phyloP scores from a whole-genome alignment of 2,329 filamentous ascomycete genomes.

The Botryotinia narcissicola region DNA sequence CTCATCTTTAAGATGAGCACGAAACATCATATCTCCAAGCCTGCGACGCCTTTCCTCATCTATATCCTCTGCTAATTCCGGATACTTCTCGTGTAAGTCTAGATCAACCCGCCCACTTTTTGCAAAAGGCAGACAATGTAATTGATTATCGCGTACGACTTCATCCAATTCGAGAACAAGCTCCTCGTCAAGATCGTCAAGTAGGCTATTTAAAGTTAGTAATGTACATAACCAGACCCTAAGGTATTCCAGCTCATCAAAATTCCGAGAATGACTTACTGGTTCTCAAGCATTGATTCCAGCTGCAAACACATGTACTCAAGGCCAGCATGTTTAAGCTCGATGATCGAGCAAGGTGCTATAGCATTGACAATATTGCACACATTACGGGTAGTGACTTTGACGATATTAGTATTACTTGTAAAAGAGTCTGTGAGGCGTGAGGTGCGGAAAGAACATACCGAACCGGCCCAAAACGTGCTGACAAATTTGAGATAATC shows the following conservation, averaged over 20 bases:
- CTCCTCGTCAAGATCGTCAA: conserved; percentile 83
- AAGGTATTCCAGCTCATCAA: neutral
- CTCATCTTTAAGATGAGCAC: conserved; percentile 59
- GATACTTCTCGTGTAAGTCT: conserved; percentile 55
- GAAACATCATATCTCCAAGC: conserved; percentile 74
- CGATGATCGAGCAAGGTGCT: conserved; percentile 74
- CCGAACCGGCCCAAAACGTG: conserved; percentile 75
- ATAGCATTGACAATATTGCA: conserved; percentile 82
- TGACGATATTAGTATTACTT: conserved; percentile 26
- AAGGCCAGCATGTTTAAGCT: conserved; percentile 84
- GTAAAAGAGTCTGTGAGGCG: neutral
- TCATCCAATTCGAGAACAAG: conserved; percentile 77
- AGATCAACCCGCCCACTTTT: conserved; percentile 71
- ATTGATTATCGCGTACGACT: conserved; percentile 78
- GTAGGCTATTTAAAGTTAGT: conserved; percentile 43
- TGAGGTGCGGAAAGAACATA: conserved; percentile 39
- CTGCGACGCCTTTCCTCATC: conserved; percentile 67
- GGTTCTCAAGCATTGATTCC: conserved; percentile 88
- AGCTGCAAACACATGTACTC: conserved; percentile 92
- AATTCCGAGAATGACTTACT: conserved; percentile 37
- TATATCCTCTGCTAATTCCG: conserved; percentile 53
- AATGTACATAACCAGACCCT: neutral
- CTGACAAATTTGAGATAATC: conserved; percentile 87
- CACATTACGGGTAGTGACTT: conserved; percentile 80
- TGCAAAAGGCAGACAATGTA: conserved; percentile 72